These are phyloP conservation scores for Conoideocrella luteorostrata DNA, from an alignment of 2,329 filamentous ascomycete species.

Conservation along the genomic window DNA sequence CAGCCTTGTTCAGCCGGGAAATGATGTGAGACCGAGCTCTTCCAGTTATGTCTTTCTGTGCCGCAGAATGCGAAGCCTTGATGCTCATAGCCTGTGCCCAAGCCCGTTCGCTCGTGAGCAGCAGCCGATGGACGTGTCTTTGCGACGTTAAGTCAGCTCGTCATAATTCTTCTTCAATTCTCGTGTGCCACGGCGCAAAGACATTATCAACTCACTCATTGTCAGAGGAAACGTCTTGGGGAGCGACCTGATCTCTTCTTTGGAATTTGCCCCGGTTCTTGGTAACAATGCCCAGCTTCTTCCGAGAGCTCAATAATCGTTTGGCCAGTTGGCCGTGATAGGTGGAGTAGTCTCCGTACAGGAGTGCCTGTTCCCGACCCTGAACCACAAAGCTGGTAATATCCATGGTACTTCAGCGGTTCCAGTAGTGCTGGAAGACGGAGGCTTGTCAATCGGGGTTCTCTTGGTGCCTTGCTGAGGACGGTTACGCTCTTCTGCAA, in stretches of 20 bases:
- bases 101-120: slow-evolving; percentile 82
- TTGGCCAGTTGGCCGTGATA: slow-evolving; percentile 77
- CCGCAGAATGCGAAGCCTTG: slow-evolving; percentile 74
- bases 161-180: slow-evolving; percentile 7
- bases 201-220: slow-evolving; percentile 6
- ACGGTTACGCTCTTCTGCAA: slow-evolving; percentile 1
- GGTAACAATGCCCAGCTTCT: slow-evolving; percentile 77
- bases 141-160: neutral
- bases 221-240: slow-evolving; percentile 58
- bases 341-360: slow-evolving; percentile 81
- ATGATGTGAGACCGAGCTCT: slow-evolving; percentile 82
- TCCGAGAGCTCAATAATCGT: slow-evolving; percentile 74
- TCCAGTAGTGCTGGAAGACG: neutral
- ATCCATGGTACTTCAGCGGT: slow-evolving; percentile 55
- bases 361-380: slow-evolving; percentile 73
- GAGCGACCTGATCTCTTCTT: slow-evolving; percentile 61
- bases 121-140: slow-evolving; percentile 70
- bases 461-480: neutral
- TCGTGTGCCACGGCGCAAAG: neutral
- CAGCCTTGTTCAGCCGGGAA: slow-evolving; percentile 77
- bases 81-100: slow-evolving; percentile 96
- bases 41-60: slow-evolving; percentile 72
- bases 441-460: too few species aligned
- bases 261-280: slow-evolving; percentile 82
- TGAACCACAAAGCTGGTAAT: slow-evolving; percentile 80